phyloP scores from a whole-genome alignment of 2,329 filamentous ascomycete genomes.

The Cytospora paraplurivora region DNA sequence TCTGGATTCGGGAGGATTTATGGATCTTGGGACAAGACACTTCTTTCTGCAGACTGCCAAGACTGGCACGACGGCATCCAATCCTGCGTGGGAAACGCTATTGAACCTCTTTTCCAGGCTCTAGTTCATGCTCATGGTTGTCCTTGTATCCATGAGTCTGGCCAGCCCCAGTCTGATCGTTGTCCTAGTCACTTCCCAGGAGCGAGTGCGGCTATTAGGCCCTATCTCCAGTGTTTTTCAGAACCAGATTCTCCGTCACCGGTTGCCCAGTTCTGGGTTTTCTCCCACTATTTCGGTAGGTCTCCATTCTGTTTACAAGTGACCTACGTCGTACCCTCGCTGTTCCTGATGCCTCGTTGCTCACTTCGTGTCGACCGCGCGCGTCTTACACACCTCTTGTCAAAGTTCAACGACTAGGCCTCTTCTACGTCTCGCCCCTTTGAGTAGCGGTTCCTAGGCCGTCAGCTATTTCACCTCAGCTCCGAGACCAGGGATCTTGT shows the following conservation, averaged over 20 bases:
- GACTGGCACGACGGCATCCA: constrained; percentile 21
- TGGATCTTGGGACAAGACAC: constrained; percentile 11
- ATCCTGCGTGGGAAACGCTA: constrained; percentile 13
- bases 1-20: constrained; percentile 12
- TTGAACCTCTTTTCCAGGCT: constrained; percentile 11
- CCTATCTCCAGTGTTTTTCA: constrained; percentile 20
- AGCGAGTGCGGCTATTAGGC: constrained; percentile 24
- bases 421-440: constrained; percentile 3
- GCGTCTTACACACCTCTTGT: constrained; percentile 11
- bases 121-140: constrained; percentile 20
- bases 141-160: constrained; percentile 24
- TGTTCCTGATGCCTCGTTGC: no score
- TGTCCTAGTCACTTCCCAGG: constrained; percentile 20
- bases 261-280: constrained; percentile 24
- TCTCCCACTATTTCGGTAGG: constrained; percentile 10
- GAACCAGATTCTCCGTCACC: constrained; percentile 20
- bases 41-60: constrained; percentile 18
- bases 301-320: constrained; percentile 20
- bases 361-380: constrained; percentile 8
- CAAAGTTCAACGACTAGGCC: constrained; percentile 8
- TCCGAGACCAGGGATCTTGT: background rate
- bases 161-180: constrained; percentile 23
- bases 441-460: constrained; percentile 3
- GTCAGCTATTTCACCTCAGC: background rate
- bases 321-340: constrained; percentile 19